Percentiles rank a stretch among this genome's conserved stretches.
These are phyloP conservation scores for Erodium chrysanthum DNA, from an alignment of 441 rosid species.

Conservation along the genomic window DNA sequence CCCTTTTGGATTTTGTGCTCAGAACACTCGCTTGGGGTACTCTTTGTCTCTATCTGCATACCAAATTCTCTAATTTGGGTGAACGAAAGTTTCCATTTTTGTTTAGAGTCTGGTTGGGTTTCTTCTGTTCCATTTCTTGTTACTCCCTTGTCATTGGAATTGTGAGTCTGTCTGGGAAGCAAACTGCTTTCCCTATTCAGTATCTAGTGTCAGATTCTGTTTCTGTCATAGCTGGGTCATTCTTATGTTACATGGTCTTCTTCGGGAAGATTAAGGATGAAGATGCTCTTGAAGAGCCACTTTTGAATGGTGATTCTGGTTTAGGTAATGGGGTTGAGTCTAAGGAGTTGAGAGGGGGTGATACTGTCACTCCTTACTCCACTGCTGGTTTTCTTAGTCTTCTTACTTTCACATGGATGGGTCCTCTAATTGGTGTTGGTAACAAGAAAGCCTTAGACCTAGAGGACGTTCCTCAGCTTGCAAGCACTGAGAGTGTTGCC, in stretches of 20 bases:
- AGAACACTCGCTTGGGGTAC: constrained; percentile 57
- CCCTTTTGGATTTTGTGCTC: constrained; percentile 44
- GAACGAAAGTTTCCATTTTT: constrained; percentile 32
- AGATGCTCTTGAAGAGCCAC: constrained; percentile 42
- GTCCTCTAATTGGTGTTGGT: constrained; percentile 52
- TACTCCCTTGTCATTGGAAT: constrained; percentile 42
- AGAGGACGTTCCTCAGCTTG: constrained; percentile 79
- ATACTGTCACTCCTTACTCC: constrained; percentile 40
- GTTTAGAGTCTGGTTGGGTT: constrained; percentile 70
- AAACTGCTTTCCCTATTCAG: constrained; percentile 20
- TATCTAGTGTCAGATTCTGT: constrained; percentile 38
- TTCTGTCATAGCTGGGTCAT: constrained; percentile 39
- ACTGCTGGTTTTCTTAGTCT: constrained; percentile 48
- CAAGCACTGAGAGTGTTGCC: constrained; percentile 38
- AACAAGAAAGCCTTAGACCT: constrained; percentile 67
- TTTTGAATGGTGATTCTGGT: constrained; percentile 31
- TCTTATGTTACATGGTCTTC: constrained; percentile 53
- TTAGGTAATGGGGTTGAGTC: constrained; percentile 21
- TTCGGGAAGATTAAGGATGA: constrained; percentile 27
- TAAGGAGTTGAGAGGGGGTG: constrained; percentile 34
- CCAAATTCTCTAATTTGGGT: constrained; percentile 22
- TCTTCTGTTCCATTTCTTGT: constrained; percentile 45
- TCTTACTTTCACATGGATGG: constrained; percentile 67
- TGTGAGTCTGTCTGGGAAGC: constrained; percentile 24
- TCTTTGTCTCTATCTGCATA: constrained; percentile 32